Evolutionary conservation across 73 alveolate species (phyloP).

Genomic region (Loxodes magnus): DNA sequence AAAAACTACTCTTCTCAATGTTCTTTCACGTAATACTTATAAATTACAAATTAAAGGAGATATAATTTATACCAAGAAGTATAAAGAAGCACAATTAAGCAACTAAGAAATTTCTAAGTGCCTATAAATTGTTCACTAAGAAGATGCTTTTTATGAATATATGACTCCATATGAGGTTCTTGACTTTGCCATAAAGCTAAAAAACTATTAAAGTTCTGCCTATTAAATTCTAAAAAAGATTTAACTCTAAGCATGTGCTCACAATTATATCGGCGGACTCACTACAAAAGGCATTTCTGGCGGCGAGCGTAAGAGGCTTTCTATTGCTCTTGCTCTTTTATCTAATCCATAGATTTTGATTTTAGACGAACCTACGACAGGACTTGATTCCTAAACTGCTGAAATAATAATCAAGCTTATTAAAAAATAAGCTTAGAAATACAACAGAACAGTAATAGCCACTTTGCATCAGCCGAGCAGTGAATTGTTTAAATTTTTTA

Average conservation of each 20-base stretch:
- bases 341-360: constrained; percentile 26
- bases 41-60: too few species aligned
- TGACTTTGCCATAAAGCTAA: too few species aligned
- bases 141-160: too few species aligned
- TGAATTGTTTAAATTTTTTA: constrained; percentile 49
- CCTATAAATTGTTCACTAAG: too few species aligned
- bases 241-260: constrained; percentile 18
- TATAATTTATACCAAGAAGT: too few species aligned
- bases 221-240: too few species aligned
- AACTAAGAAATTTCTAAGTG: too few species aligned
- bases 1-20: too few species aligned
- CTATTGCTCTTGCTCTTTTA: constrained; percentile 33
- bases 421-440: constrained; percentile 18
- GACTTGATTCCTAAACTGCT: constrained; percentile 14
- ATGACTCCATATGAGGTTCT: too few species aligned
- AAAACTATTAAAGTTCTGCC: too few species aligned
- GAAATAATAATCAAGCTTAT: background rate
- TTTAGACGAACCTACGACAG: constrained; percentile 25
- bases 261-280: constrained; percentile 26
- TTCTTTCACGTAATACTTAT: too few species aligned
- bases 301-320: constrained; percentile 45
- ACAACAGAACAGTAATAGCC: constrained; percentile 62
- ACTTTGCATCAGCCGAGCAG: constrained; percentile 84
- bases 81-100: too few species aligned
- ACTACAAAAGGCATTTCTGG: constrained; percentile 26